Percentiles rank a stretch among this genome's conserved stretches.
phyloP scores from a whole-genome alignment of 2,329 filamentous ascomycete genomes.

The Fusarium gaditjirri region DNA sequence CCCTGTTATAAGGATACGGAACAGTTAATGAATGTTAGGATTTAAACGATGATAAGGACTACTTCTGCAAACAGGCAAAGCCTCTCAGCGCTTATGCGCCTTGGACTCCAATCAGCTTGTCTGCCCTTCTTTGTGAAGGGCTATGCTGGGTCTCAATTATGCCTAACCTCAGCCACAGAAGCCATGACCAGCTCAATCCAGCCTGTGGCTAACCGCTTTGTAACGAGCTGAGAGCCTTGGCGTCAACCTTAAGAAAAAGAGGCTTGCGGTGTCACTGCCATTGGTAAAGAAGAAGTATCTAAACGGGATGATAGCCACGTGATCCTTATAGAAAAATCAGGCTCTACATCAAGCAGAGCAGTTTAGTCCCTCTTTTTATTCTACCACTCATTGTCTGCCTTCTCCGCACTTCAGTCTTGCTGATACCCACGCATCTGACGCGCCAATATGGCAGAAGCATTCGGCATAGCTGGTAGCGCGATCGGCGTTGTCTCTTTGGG shows the following conservation, averaged over 20 bases:
- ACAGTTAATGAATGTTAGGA: rapidly evolving
- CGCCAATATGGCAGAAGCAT: neutral
- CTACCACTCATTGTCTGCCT: neutral
- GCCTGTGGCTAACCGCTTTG: neutral
- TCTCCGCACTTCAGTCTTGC: neutral
- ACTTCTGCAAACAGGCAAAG: neutral
- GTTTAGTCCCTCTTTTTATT: rapidly evolving
- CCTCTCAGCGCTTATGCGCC: neutral
- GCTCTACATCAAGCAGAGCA: rapidly evolving
- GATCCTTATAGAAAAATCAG: neutral
- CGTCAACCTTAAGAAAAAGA: neutral
- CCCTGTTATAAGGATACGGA: too few species aligned
- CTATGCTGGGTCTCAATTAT: too few species aligned
- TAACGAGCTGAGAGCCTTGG: neutral
- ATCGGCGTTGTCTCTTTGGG: neutral
- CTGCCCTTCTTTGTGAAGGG: neutral
- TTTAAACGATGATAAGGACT: too few species aligned
- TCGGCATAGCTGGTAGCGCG: neutral
- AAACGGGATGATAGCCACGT: neutral
- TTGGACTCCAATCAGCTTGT: neutral
- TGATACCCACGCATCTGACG: rapidly evolving
- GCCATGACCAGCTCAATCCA: rapidly evolving
- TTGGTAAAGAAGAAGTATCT: neutral
- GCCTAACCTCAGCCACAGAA: neutral
- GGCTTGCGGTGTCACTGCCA: neutral